These are phyloP conservation scores for Tricholoma matsutake DNA, from an alignment of 768 basidiomycete genomes.

Conservation along the genomic window DNA sequence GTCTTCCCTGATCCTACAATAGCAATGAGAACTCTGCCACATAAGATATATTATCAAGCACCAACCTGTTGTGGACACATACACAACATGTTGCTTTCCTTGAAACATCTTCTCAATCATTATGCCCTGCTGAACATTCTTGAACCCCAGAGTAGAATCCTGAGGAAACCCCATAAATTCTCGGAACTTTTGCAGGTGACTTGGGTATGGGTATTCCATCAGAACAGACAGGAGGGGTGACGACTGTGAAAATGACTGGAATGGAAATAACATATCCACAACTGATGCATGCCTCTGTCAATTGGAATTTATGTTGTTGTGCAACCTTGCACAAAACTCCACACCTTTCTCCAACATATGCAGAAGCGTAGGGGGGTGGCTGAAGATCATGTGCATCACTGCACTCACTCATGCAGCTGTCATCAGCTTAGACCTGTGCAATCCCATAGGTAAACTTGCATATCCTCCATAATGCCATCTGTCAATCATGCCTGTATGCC, in stretches of 20 bases:
- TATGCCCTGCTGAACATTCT: background rate
- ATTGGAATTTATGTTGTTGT: background rate
- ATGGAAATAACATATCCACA: background rate
- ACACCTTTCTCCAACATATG: background rate
- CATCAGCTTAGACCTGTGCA: slow-evolving; percentile 7
- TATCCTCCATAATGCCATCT: slow-evolving; percentile 14
- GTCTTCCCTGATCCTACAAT: slow-evolving; percentile 15
- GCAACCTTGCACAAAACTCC: background rate
- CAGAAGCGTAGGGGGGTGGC: background rate
- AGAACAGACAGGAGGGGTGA: background rate
- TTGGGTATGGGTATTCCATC: background rate
- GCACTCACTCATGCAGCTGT: slow-evolving; percentile 8
- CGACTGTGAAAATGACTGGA: background rate
- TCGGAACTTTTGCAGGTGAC: background rate
- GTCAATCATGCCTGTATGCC: slow-evolving; percentile 7
- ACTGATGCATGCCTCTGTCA: background rate
- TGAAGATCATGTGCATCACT: slow-evolving; percentile 12
- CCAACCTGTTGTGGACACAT: slow-evolving; percentile 6
- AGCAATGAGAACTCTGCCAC: background rate
- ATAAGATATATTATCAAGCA: background rate
- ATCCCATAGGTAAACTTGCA: slow-evolving; percentile 4
- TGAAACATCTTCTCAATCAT: slow-evolving; percentile 1
- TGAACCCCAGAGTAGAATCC: background rate
- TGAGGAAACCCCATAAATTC: background rate
- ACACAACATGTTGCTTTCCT: slow-evolving; percentile 1